Base-by-base conservation (phyloP, 2,329 filamentous ascomycete species). In the Aspergillus amoenus region DNA sequence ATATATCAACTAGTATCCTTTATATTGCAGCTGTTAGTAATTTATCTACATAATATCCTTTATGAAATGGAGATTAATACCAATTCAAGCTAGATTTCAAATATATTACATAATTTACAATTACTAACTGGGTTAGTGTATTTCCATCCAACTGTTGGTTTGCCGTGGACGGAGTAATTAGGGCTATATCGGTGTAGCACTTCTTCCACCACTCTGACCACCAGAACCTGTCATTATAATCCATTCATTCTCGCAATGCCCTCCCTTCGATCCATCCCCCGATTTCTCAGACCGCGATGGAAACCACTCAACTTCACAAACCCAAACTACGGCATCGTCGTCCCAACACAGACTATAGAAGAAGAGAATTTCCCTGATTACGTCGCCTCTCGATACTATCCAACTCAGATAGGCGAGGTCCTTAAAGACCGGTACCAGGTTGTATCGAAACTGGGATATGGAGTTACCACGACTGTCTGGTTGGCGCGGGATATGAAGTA, bases 371-470 rank as follows among this genome's bases (percentile, higher is more conserved):
- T 73, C 7, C 69, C 67, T 17, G 63, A 41, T 7, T 68, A 68
- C 60, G 5, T 60, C 39, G 61, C 70, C 8, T 53, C 56, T 1
- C 61, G 47, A 17, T 73, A 70, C 57, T 73, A 72, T 64, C 70
- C 69, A 18, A 61, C 62, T 40, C 60, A 48, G 39, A 71, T 73
- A 60, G 69, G 69, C 27, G 64, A 73, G 55, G 39, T 71, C 1
- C 9, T 73, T 6, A 60, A 67, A 45, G 53, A 66, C 0, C 63
- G 63, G 30, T 76, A 75, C 60, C 68, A 72, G 58, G 59, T 75
- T 15, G 58, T 74, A 13, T 70, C 68, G 1, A 75, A 76, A 61
- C 55, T 74, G 15, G 73, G 73, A 32, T 76, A 66, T 64, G 73
- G 73, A 57, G 37, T 68, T 37, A 71, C 52, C 21, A 76, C 71